phyloP scores from a whole-genome alignment of 768 basidiomycete genomes.

The Kwoniella sp. region DNA sequence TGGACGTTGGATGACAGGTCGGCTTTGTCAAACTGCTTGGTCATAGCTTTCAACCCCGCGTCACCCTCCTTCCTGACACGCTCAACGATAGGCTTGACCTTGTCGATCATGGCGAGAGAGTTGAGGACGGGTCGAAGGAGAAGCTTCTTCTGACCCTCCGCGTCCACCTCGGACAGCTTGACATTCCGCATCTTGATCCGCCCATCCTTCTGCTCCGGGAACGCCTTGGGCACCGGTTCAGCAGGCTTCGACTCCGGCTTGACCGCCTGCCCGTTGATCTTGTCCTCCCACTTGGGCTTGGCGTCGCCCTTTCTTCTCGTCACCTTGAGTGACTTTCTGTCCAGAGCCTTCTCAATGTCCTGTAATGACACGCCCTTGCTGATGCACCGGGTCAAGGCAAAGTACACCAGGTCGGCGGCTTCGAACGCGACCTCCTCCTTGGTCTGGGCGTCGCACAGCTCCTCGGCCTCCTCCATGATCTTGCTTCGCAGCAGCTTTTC shows the following conservation, averaged over 20 bases:
- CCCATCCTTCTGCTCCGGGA: slow-evolving; percentile 31
- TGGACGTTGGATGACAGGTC: slow-evolving; percentile 65
- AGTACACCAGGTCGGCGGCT: slow-evolving; percentile 91
- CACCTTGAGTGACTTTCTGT: slow-evolving; percentile 78
- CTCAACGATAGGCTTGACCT: slow-evolving; percentile 90
- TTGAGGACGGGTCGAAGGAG: slow-evolving; percentile 86
- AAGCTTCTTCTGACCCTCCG: slow-evolving; percentile 61
- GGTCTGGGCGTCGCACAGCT: slow-evolving; percentile 70
- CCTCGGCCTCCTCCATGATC: slow-evolving; percentile 97
- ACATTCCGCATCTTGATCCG: slow-evolving; percentile 73
- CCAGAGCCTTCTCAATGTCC: slow-evolving; percentile 78
- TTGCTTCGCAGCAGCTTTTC: slow-evolving; percentile 77
- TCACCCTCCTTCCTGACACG: slow-evolving; percentile 80
- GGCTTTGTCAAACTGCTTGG: slow-evolving; percentile 88
- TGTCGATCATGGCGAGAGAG: slow-evolving; percentile 78
- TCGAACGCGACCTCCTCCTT: slow-evolving; percentile 86
- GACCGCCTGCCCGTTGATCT: slow-evolving; percentile 50
- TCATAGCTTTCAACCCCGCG: slow-evolving; percentile 75
- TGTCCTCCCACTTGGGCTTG: slow-evolving; percentile 67
- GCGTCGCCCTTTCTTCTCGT: slow-evolving; percentile 85
- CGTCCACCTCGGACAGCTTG: slow-evolving; percentile 54
- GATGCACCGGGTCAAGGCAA: slow-evolving; percentile 78
- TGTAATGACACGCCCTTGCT: slow-evolving; percentile 72
- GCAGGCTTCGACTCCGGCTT: slow-evolving; percentile 37
- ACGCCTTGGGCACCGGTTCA: slow-evolving; percentile 43